A percentile compares a stretch with the other conserved stretches of the same genome.
phyloP scores from a whole-genome alignment of 1,284 basidiomycete species.

The Microbotryum saponariae region DNA sequence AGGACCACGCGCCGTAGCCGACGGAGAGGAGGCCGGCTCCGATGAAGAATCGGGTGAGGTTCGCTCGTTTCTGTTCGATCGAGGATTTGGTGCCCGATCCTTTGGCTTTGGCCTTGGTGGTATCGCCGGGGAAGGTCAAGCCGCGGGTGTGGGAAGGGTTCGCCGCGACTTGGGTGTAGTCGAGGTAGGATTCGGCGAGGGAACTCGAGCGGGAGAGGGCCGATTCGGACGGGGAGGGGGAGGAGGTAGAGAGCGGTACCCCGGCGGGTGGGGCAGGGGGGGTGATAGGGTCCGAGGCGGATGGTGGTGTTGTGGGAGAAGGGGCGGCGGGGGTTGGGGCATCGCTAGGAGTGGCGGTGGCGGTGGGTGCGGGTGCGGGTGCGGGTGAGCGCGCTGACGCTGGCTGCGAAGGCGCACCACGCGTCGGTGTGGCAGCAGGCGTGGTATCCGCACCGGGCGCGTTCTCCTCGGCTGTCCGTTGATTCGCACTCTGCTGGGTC shows the following conservation, averaged over 20 bases:
- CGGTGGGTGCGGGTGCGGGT: neutral
- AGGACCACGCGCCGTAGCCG: constrained; percentile 33
- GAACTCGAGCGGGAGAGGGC: constrained; percentile 6
- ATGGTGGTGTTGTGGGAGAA: neutral
- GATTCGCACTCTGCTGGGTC: too few relatives aligned
- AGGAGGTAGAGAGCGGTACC: neutral
- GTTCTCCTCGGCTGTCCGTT: too few relatives aligned
- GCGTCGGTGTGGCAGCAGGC: too few relatives aligned
- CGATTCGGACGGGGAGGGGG: neutral
- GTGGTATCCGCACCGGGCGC: too few relatives aligned
- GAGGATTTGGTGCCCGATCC: constrained; percentile 37
- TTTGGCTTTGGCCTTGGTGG: constrained; percentile 39
- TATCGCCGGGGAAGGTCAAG: constrained; percentile 22
- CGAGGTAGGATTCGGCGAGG: constrained; percentile 34
- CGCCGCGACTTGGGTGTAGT: constrained; percentile 34
- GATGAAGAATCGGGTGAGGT: constrained; percentile 32
- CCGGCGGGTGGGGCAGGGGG: neutral
- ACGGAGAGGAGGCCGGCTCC: constrained; percentile 31
- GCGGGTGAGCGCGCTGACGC: too few relatives aligned
- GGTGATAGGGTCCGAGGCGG: too few relatives aligned
- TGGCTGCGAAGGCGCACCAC: too few relatives aligned
- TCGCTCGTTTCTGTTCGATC: constrained; percentile 39
- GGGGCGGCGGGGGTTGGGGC: constrained; percentile 6
- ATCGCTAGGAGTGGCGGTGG: neutral
- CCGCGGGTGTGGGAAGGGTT: neutral